Conservation (phyloP, 805 yeast species). For the Candida railenensis region DNA sequence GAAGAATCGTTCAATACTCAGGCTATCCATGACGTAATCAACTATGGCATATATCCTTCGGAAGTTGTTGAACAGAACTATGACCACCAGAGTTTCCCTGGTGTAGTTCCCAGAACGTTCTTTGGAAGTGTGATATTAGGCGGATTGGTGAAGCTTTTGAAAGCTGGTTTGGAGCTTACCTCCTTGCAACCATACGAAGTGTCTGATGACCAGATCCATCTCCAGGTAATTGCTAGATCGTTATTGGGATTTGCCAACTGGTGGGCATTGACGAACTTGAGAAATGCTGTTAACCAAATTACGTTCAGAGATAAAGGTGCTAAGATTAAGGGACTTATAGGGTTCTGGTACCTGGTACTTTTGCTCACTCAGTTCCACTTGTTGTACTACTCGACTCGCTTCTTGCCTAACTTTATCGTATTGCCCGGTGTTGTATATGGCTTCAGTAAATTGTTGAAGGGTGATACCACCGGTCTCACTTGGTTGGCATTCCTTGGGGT, state of each 20-base stretch:
- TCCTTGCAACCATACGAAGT: conserved; percentile 17
- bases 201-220: conserved; percentile 41
- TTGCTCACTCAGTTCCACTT: conserved; percentile 74
- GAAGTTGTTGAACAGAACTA: conserved; percentile 38
- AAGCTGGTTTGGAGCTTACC: conserved; percentile 11
- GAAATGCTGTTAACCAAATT: conserved; percentile 31
- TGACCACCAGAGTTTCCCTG: conserved; percentile 82
- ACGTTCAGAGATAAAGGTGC: conserved; percentile 18
- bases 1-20: conserved; percentile 93
- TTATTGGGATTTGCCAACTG: conserved; percentile 65
- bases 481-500: conserved; percentile 62
- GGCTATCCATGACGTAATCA: conserved; percentile 79
- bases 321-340: conserved; percentile 25
- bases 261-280: conserved; percentile 48
- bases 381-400: conserved; percentile 75
- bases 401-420: conserved; percentile 85
- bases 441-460: conserved; percentile 48
- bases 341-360: conserved; percentile 61
- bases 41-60: conserved; percentile 50
- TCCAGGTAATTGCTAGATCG: conserved; percentile 57
- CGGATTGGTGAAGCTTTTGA: conserved; percentile 38
- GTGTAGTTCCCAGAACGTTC: conserved; percentile 86
- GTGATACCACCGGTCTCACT: conserved; percentile 47
- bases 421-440: conserved; percentile 69
- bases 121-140: conserved; percentile 65